Conservation (phyloP, 768 basidiomycete genomes). For the Fistulinella prunicolor region DNA sequence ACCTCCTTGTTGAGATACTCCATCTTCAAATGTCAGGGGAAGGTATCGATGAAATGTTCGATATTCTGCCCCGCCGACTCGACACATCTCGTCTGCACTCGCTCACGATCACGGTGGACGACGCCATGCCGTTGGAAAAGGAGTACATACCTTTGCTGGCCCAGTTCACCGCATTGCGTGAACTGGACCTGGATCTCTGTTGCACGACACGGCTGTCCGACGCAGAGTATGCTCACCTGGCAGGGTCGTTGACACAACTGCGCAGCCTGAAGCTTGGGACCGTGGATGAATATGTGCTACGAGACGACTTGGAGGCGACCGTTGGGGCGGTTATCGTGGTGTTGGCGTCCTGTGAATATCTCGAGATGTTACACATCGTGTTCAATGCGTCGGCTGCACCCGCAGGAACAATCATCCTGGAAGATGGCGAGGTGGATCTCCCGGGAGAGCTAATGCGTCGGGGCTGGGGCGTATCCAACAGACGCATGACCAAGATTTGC, state of each 20-base stretch:
- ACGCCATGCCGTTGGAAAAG: too few relatives aligned
- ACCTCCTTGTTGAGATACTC: too few relatives aligned
- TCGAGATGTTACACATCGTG: constrained; percentile 15
- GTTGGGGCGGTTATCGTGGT: constrained; percentile 12
- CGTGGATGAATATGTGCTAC: constrained; percentile 1
- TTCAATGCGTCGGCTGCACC: constrained; percentile 16
- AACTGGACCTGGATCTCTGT: constrained; percentile 17
- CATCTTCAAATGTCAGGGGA: too few relatives aligned
- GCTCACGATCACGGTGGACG: background rate
- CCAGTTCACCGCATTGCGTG: constrained; percentile 11
- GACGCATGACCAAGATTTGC: constrained; percentile 7
- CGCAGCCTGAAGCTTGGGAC: constrained; percentile 18
- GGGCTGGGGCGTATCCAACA: constrained; percentile 11
- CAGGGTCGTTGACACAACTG: constrained; percentile 6
- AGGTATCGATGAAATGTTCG: constrained; percentile 12
- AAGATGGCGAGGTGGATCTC: background rate
- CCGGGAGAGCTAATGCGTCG: too few relatives aligned
- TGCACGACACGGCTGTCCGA: constrained; percentile 10
- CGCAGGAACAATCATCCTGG: background rate
- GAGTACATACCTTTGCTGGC: too few relatives aligned
- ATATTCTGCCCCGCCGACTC: constrained; percentile 10
- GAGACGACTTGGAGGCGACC: constrained; percentile 8
- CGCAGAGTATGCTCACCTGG: constrained; percentile 10
- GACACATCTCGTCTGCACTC: constrained; percentile 6
- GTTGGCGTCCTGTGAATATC: constrained; percentile 8